phyloP scores from a whole-genome alignment of 148 eudicot species.

The Heliamphora exappendiculata region DNA sequence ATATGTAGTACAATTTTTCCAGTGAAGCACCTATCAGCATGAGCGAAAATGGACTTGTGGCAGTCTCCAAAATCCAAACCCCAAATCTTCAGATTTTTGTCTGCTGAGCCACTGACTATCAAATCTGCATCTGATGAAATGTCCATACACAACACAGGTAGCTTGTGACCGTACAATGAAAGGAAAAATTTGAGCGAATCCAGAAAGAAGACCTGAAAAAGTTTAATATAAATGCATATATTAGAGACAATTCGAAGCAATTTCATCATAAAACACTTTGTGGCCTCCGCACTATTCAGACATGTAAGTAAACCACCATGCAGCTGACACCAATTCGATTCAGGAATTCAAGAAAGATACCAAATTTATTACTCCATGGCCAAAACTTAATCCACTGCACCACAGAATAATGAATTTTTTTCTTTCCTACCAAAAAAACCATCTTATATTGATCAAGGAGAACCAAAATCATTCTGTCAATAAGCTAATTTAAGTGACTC shows the following conservation, averaged over 20 bases:
- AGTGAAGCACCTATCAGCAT: slow-evolving; percentile 66
- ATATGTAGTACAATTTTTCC: not conserved
- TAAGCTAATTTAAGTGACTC: not conserved
- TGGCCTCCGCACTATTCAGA: not conserved
- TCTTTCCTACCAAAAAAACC: not conserved
- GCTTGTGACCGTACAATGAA: slow-evolving; percentile 81
- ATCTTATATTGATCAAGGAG: not conserved
- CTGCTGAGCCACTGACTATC: slow-evolving; percentile 88
- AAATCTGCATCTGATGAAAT: slow-evolving; percentile 91
- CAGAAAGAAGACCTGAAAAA: slow-evolving; percentile 67
- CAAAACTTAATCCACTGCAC: not conserved
- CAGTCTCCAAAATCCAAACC: slow-evolving; percentile 98
- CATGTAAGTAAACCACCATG: not conserved
- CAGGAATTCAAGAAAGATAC: not conserved
- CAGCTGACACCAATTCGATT: not conserved
- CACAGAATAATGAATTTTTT: not conserved
- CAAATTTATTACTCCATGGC: too few relatives aligned
- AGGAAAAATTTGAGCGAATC: slow-evolving; percentile 78
- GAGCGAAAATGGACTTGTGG: slow-evolving; percentile 94
- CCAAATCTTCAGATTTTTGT: slow-evolving; percentile 95
- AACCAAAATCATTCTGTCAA: not conserved
- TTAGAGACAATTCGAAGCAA: slow-evolving; percentile 2
- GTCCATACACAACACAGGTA: slow-evolving; percentile 95
- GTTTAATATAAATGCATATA: not conserved
- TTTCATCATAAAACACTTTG: not conserved